Percentiles rank a stretch among this genome's conserved stretches.
These are phyloP conservation scores for Cladosporium austrohemisphaericum DNA, from an alignment of 2,329 filamentous ascomycete genomes.

Conservation along the genomic window DNA sequence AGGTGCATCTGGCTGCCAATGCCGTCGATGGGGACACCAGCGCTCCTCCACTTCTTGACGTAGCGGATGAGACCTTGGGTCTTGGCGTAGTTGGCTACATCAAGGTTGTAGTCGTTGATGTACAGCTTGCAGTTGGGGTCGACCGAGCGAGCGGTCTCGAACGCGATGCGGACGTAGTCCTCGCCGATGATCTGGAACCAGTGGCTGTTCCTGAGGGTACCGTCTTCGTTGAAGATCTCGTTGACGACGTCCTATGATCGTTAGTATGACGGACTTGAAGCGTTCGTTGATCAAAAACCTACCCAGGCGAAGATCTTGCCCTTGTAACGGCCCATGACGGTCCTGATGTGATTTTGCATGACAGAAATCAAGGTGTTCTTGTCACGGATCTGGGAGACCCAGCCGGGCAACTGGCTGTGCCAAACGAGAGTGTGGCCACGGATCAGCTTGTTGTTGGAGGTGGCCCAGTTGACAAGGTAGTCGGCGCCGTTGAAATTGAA, in stretches of 20 bases:
- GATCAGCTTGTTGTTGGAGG: conserved; percentile 53
- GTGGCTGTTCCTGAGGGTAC: conserved; percentile 64
- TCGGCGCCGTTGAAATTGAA: conserved; percentile 59
- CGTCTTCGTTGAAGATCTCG: conserved; percentile 54
- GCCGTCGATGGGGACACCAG: conserved; percentile 62
- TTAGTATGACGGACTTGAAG: conserved; percentile 1
- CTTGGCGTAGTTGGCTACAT: conserved; percentile 58
- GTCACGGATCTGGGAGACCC: conserved; percentile 57
- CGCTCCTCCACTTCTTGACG: conserved; percentile 61
- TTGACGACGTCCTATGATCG: conserved; percentile 58
- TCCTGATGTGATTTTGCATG: conserved; percentile 58
- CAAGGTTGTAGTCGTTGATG: conserved; percentile 68
- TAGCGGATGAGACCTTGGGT: conserved; percentile 51
- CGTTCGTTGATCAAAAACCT: conserved; percentile 11
- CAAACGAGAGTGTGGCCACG: conserved; percentile 66
- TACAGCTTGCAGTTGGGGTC: conserved; percentile 68
- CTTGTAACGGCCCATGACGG: conserved; percentile 57
- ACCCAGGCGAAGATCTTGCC: conserved; percentile 60
- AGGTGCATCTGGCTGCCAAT: conserved; percentile 45
- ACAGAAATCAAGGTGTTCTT: conserved; percentile 51
- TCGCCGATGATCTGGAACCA: conserved; percentile 68
- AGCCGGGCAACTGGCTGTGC: conserved; percentile 52
- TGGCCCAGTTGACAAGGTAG: conserved; percentile 57
- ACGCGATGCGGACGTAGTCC: conserved; percentile 66
- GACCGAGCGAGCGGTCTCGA: conserved; percentile 62